Percentiles rank a stretch among this genome's conserved stretches.
Conservation (phyloP, 1,284 basidiomycete genomes). For the Tylopilus sp. region DNA sequence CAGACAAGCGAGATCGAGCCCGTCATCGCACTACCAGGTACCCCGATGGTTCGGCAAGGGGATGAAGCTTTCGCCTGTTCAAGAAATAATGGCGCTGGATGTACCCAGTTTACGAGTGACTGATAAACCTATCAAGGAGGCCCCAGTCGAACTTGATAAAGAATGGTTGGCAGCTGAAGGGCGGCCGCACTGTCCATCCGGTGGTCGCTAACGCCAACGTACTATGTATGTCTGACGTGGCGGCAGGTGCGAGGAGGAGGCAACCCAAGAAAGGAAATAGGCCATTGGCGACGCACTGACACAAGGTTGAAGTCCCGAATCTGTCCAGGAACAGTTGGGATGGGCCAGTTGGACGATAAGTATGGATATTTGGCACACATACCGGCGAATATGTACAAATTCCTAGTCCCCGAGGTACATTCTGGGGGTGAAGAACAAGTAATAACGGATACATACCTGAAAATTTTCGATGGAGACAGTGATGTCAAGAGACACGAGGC, state of each 20-base stretch:
- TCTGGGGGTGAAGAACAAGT: conserved; percentile 3
- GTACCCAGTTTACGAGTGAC: neutral
- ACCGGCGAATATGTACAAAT: neutral
- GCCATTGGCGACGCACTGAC: conserved; percentile 11
- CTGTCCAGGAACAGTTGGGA: conserved; percentile 9
- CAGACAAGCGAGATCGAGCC: conserved; percentile 15
- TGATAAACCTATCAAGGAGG: neutral
- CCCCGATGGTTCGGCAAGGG: neutral
- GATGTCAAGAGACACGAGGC: conserved; percentile 15
- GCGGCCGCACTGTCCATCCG: neutral
- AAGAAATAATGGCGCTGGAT: neutral
- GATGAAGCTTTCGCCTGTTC: neutral
- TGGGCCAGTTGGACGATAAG: neutral
- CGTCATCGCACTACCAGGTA: conserved; percentile 4
- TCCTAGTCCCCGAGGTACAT: neutral
- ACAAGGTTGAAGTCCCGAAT: conserved; percentile 27
- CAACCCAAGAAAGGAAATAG: conserved; percentile 17
- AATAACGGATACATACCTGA: conserved; percentile 5
- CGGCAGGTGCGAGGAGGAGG: conserved; percentile 7
- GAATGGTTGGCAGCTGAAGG: conserved; percentile 3
- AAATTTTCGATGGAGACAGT: conserved; percentile 10
- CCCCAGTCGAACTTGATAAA: conserved; percentile 13
- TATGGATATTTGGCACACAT: neutral
- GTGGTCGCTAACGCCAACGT: neutral
- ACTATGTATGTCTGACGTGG: conserved; percentile 7